Conservation (phyloP, 1,284 basidiomycete genomes). For the Porodaedalea pini region DNA sequence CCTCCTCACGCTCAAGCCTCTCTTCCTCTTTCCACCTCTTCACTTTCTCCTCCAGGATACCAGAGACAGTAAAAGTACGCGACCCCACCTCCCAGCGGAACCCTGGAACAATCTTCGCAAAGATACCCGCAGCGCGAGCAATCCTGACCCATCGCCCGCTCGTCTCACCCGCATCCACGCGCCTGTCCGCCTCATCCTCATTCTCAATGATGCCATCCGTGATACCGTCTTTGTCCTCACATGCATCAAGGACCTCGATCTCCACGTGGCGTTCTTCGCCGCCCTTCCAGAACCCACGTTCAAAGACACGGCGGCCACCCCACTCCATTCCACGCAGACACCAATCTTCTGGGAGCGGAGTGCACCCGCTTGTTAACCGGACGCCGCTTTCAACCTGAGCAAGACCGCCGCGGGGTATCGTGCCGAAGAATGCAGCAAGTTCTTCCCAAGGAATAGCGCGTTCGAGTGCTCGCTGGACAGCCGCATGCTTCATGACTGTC, state of each 20-base stretch:
- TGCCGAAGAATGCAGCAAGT: slow-evolving; percentile 64
- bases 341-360: slow-evolving; percentile 92
- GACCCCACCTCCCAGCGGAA: slow-evolving; percentile 65
- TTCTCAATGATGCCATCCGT: slow-evolving; percentile 81
- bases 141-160: slow-evolving; percentile 70
- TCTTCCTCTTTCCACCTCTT: slow-evolving; percentile 69
- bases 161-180: slow-evolving; percentile 34
- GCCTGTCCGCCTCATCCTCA: slow-evolving; percentile 54
- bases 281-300: slow-evolving; percentile 87
- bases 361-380: slow-evolving; percentile 60
- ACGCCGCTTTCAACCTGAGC: slow-evolving; percentile 33
- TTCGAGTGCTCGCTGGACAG: slow-evolving; percentile 62
- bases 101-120: slow-evolving; percentile 74
- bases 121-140: slow-evolving; percentile 64
- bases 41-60: slow-evolving; percentile 67
- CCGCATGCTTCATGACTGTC: slow-evolving; percentile 65
- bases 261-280: slow-evolving; percentile 66
- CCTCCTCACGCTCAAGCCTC: slow-evolving; percentile 56
- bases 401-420: slow-evolving; percentile 56
- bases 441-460: slow-evolving; percentile 83
- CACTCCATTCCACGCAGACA: slow-evolving; percentile 93
- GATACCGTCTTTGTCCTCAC: slow-evolving; percentile 46
- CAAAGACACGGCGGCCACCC: slow-evolving; percentile 85
- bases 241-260: slow-evolving; percentile 74
- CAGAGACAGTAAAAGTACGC: slow-evolving; percentile 65